A percentile compares a stretch with the other conserved stretches of the same genome.
Evolutionary conservation across 2,329 filamentous ascomycete species (phyloP).

Genomic region (Sordariomycetes sp.): DNA sequence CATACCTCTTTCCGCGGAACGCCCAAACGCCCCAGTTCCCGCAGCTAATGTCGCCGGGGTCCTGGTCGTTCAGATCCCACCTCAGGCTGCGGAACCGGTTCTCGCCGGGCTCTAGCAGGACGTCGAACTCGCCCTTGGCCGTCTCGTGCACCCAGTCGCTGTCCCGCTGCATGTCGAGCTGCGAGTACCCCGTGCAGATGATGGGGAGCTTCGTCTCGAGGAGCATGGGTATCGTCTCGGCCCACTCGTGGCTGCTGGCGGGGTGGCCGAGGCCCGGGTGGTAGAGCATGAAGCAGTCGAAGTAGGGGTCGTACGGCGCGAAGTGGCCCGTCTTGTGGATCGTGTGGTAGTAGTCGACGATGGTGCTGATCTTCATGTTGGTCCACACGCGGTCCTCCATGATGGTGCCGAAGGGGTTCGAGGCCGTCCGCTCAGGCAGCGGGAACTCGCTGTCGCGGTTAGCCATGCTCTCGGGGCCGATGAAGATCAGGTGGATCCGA

Average conservation of each 20-base stretch:
- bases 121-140: constrained; percentile 79
- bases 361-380: constrained; percentile 92
- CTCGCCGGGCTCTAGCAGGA: constrained; percentile 83
- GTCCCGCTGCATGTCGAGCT: constrained; percentile 87
- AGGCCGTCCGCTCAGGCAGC: constrained; percentile 68
- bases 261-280: constrained; percentile 94
- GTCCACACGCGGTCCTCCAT: constrained; percentile 82
- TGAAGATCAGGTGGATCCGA: constrained; percentile 84
- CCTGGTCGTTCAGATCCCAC: constrained; percentile 94
- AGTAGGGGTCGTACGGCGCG: constrained; percentile 92
- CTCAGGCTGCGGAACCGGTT: constrained; percentile 86
- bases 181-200: constrained; percentile 89
- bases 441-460: constrained; percentile 91
- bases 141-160: constrained; percentile 81
- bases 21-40: constrained; percentile 97
- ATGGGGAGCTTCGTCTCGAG: constrained; percentile 94
- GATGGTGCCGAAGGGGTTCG: constrained; percentile 87
- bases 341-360: constrained; percentile 96
- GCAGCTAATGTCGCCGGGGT: constrained; percentile 85
- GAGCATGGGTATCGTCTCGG: constrained; percentile 74
- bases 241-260: constrained; percentile 87
- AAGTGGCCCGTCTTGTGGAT: constrained; percentile 86
- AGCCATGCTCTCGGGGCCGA: constrained; percentile 90
- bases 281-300: constrained; percentile 95
- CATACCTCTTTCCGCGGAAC: constrained; percentile 91